phyloP scores from a whole-genome alignment of 2,329 filamentous ascomycete species.

The Alternaria conjuncta region DNA sequence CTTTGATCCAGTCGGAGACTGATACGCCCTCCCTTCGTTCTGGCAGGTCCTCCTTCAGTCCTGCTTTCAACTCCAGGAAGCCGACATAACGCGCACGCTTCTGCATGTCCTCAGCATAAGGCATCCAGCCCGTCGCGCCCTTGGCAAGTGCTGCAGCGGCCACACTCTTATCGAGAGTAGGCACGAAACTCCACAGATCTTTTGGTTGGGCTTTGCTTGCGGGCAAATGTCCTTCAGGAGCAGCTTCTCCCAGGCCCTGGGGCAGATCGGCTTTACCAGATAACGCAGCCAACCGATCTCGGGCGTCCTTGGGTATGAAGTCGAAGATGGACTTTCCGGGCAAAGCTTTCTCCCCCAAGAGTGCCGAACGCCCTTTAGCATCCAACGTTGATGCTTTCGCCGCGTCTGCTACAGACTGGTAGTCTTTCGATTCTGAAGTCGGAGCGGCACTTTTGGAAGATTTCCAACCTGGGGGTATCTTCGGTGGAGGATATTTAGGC shows the following conservation, averaged over 20 bases:
- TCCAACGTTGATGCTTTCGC: conserved; percentile 79
- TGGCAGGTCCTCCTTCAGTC: conserved; percentile 62
- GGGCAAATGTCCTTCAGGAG: conserved; percentile 68
- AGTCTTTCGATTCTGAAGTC: conserved; percentile 41
- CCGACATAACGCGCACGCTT: conserved; percentile 82
- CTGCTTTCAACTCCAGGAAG: conserved; percentile 81
- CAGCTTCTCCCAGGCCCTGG: conserved; percentile 74
- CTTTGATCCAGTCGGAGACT: conserved; percentile 78
- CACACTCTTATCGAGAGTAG: conserved; percentile 48
- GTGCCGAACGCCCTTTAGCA: conserved; percentile 74
- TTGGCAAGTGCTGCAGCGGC: conserved; percentile 57
- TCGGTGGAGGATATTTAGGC: conserved; percentile 65
- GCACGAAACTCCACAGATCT: conserved; percentile 58
- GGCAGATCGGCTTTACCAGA: conserved; percentile 81
- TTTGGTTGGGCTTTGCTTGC: conserved; percentile 68
- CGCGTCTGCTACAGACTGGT: conserved; percentile 75
- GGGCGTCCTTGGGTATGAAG: conserved; percentile 78
- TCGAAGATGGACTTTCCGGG: conserved; percentile 97
- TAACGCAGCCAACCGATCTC: conserved; percentile 75
- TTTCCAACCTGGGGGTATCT: conserved; percentile 76
- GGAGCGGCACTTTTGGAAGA: conserved; percentile 55
- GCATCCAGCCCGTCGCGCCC: conserved; percentile 70
- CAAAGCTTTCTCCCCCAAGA: conserved; percentile 80
- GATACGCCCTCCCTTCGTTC: conserved; percentile 59
- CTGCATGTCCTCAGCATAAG: conserved; percentile 80